A percentile compares a stretch with the other conserved stretches of the same genome.
These are phyloP conservation scores for Cercospora canescens DNA, from an alignment of 2,329 filamentous ascomycete genomes.

Conservation along the genomic window DNA sequence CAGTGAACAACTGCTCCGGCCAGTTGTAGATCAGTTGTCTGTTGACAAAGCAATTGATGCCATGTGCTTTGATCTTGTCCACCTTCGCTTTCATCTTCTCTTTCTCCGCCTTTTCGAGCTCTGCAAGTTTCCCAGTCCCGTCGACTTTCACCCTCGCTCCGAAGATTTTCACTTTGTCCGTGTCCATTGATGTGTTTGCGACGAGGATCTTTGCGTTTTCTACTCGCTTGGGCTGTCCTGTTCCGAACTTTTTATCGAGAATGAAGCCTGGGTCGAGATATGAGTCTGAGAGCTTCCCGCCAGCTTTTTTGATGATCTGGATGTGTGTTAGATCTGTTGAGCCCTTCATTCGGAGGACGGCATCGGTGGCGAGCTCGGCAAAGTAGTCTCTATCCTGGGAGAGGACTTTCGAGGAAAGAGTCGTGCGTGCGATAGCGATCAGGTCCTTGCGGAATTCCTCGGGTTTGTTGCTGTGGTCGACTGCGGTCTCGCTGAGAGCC, in stretches of 20 bases:
- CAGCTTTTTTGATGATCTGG: constrained; percentile 99
- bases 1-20: constrained; percentile 97
- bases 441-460: constrained; percentile 88
- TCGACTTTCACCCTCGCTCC: constrained; percentile 95
- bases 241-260: constrained; percentile 97
- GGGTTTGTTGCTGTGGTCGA: constrained; percentile 83
- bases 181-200: constrained; percentile 98
- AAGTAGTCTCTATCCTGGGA: constrained; percentile 94
- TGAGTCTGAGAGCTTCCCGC: constrained; percentile 94
- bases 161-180: constrained; percentile 99
- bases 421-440: constrained; percentile 87
- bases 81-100: constrained; percentile 99
- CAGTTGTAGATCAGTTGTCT: constrained; percentile 99
- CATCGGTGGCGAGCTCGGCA: constrained; percentile 83
- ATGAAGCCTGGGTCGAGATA: constrained; percentile 99
- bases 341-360: constrained; percentile 83
- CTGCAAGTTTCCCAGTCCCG: constrained; percentile 94
- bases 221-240: constrained; percentile 95
- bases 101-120: constrained; percentile 94
- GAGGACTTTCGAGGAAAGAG: constrained; percentile 94
- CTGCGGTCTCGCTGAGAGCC: constrained; percentile 79
- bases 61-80: constrained; percentile 96
- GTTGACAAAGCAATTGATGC: constrained; percentile 99
- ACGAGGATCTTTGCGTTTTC: constrained; percentile 98
- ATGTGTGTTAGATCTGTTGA: constrained; percentile 96